Base-by-base conservation (phyloP, 345 rosid species). In the Melastoma malabathricum region DNA sequence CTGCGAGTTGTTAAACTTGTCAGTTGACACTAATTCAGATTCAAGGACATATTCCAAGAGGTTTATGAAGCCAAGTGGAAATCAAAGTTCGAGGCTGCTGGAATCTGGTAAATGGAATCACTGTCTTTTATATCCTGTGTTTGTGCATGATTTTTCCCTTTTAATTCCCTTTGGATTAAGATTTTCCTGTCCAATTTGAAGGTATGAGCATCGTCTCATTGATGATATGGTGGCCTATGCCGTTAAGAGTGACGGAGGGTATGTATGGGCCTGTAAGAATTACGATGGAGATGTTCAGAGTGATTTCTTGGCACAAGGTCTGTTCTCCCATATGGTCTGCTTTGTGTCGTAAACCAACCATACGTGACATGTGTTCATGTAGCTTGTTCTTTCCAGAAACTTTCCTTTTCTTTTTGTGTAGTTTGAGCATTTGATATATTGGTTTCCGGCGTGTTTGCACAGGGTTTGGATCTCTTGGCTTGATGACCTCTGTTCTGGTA, bases 211-310 rank as follows among this genome's bases (percentile, higher is more conserved):
- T 70, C 98, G 97, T 65, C 89, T 92, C 54, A 92, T 92, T 59
- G 98, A 92, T 70, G 98, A 92, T 71, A 92, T 92, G 98, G 98
- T 92, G 51, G 98, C 98, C 16, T 92, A 87, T 68, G 93, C 93
- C 20, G 66, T 92, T 25, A 92, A 87, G 80, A 92, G 98, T 20
- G 98, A 87, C 50, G 98, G 98, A 60, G 97, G 95, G 55, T 92
- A 87, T 56, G 98, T 92, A 19, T 92, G 98, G 97, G 97, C 98
- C 9, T 92, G 98, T 79, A 89, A 89, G 71, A 89, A 89, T 73
- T 89, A 89, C 66, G 97, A 89, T 75, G 97, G 97, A 62, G 98
- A 92, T 77, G 98, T 92, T 53, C 98, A 92, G 63, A 92, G 98
- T 65, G 98, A 92, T 79, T 87, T 87, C 76, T 59, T 92, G 48